Conservation (phyloP, 1,284 basidiomycete genomes). For the Xerocomus nothofagi region DNA sequence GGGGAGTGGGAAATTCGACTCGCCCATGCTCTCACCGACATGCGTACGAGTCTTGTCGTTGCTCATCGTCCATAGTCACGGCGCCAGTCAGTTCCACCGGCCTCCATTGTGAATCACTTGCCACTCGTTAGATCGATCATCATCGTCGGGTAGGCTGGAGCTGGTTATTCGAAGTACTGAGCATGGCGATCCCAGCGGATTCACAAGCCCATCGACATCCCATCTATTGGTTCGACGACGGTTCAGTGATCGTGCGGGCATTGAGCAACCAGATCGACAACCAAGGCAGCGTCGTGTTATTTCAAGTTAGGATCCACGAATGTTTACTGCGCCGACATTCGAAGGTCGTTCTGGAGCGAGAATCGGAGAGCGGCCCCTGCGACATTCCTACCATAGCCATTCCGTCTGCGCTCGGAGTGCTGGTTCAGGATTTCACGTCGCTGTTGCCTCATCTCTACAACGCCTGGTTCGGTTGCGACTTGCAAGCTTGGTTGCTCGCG, state of each 20-base stretch:
- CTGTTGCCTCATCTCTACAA: slow-evolving; percentile 64
- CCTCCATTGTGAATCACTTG: slow-evolving; percentile 3
- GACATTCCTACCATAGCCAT: slow-evolving; percentile 35
- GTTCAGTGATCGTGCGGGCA: slow-evolving; percentile 50
- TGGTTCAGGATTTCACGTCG: slow-evolving; percentile 50
- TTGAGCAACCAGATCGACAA: slow-evolving; percentile 1
- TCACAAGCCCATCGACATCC: slow-evolving; percentile 35
- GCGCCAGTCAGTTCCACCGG: too few species aligned
- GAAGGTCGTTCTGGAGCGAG: slow-evolving; percentile 11
- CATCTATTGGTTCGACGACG: slow-evolving; percentile 64
- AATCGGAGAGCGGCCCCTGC: slow-evolving; percentile 1
- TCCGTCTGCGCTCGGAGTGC: slow-evolving; percentile 36
- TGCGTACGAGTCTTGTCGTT: too few species aligned
- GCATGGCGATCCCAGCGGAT: neutral
- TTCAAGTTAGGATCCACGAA: slow-evolving; percentile 57
- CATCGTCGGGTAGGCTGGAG: slow-evolving; percentile 9
- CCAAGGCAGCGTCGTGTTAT: slow-evolving; percentile 38
- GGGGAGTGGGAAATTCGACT: slow-evolving; percentile 7
- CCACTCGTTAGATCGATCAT: too few species aligned
- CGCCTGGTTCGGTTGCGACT: too few species aligned
- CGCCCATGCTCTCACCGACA: neutral
- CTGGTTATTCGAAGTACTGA: slow-evolving; percentile 3
- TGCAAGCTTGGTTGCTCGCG: too few species aligned
- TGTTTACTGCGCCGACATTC: slow-evolving; percentile 54
- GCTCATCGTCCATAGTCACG: too few species aligned